Evolutionary conservation across 192 early-diverging fungal genomes (phyloP).

Genomic region (Coemansia sp.): DNA sequence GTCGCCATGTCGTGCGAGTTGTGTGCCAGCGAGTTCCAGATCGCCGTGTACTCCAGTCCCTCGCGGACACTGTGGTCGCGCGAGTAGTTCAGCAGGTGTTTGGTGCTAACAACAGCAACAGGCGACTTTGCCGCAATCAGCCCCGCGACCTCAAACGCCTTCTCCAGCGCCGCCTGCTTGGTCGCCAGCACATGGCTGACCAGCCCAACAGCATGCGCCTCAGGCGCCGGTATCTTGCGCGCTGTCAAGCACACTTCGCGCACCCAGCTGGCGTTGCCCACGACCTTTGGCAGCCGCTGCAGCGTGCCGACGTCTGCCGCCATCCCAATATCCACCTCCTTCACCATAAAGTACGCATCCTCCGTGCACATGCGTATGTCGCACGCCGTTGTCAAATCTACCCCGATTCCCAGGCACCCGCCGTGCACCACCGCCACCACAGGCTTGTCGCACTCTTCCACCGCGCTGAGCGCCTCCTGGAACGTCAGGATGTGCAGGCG

Average conservation of each 20-base stretch:
- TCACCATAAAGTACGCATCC: slow-evolving; percentile 83
- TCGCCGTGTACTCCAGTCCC: slow-evolving; percentile 80
- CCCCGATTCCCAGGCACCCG: slow-evolving; percentile 81
- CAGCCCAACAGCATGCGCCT: slow-evolving; percentile 67
- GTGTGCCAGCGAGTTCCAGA: slow-evolving; percentile 89
- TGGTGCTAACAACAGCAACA: slow-evolving; percentile 82
- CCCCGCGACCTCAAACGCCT: slow-evolving; percentile 69
- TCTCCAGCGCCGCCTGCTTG: slow-evolving; percentile 23
- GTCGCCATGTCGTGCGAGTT: slow-evolving; percentile 62
- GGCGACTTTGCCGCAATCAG: slow-evolving; percentile 89
- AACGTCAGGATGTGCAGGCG: slow-evolving; percentile 52
- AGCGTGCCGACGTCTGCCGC: slow-evolving; percentile 94
- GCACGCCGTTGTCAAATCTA: slow-evolving; percentile 89
- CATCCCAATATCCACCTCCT: slow-evolving; percentile 93
- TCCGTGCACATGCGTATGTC: slow-evolving; percentile 83
- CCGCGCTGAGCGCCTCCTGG: slow-evolving; percentile 73
- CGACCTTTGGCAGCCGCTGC: slow-evolving; percentile 93
- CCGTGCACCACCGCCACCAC: slow-evolving; percentile 90
- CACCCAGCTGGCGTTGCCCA: slow-evolving; percentile 88
- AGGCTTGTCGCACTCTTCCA: slow-evolving; percentile 85
- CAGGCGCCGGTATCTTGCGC: slow-evolving; percentile 66
- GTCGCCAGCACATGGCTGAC: slow-evolving; percentile 58
- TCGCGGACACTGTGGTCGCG: slow-evolving; percentile 92
- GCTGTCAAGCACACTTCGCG: slow-evolving; percentile 90
- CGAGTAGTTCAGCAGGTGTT: slow-evolving; percentile 87